phyloP scores from a whole-genome alignment of 2,329 filamentous ascomycete species.

The Aspergillus jensenii region DNA sequence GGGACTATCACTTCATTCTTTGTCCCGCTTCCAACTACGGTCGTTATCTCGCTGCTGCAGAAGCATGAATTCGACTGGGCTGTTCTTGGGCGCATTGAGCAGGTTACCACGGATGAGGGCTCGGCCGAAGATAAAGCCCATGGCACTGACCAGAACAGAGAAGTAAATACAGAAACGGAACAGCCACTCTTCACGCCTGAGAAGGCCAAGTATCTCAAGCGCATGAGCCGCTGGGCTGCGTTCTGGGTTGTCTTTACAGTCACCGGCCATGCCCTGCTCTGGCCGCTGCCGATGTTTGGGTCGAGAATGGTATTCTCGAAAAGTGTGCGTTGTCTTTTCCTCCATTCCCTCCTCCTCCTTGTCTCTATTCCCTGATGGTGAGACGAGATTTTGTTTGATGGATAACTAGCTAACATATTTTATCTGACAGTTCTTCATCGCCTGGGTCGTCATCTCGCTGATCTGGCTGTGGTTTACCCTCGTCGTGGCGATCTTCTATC shows the following conservation, averaged over 20 bases:
- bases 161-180: background rate
- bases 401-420: too few relatives aligned
- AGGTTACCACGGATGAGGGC: background rate
- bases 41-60: background rate
- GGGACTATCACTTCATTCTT: background rate
- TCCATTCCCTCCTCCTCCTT: background rate
- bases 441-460: constrained; percentile 1
- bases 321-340: background rate
- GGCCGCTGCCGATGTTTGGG: background rate
- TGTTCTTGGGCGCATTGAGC: background rate
- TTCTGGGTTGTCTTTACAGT: constrained; percentile 1
- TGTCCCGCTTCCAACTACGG: background rate
- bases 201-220: background rate
- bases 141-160: background rate
- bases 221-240: constrained; percentile 3
- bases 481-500: constrained; percentile 3
- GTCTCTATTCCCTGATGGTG: too few relatives aligned
- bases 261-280: background rate
- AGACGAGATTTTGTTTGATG: too few relatives aligned
- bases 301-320: background rate
- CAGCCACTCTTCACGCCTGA: background rate
- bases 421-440: background rate
- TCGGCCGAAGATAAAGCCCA: background rate
- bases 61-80: background rate
- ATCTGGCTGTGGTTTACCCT: constrained; percentile 7